A percentile compares a stretch with the other conserved stretches of the same genome.
These are phyloP conservation scores for Trichothecium sympodiale DNA, from an alignment of 2,329 filamentous ascomycete genomes.

Conservation along the genomic window DNA sequence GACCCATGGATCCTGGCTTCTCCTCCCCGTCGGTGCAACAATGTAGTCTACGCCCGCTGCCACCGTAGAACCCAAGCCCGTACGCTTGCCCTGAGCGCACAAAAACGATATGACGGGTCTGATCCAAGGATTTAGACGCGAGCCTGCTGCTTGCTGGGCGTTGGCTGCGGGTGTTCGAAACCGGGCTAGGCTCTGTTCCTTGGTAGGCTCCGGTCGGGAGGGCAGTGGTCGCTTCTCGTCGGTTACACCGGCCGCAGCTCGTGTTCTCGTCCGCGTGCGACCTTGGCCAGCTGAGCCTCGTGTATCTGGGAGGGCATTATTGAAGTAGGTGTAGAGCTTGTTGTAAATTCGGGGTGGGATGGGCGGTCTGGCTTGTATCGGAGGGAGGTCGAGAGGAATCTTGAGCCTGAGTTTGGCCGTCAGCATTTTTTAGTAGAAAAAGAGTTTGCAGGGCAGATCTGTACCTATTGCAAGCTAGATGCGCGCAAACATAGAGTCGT, in stretches of 20 bases:
- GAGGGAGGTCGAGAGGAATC: slow-evolving; percentile 63
- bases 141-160: slow-evolving; percentile 15
- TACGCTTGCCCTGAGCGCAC: slow-evolving; percentile 46
- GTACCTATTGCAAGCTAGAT: slow-evolving; percentile 81
- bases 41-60: slow-evolving; percentile 60
- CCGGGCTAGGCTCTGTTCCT: slow-evolving; percentile 29
- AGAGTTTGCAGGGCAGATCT: too few relatives aligned
- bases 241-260: slow-evolving; percentile 13
- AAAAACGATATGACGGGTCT: slow-evolving; percentile 56
- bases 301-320: slow-evolving; percentile 51
- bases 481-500: slow-evolving; percentile 72
- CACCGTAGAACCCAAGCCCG: slow-evolving; percentile 58
- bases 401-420: slow-evolving; percentile 50
- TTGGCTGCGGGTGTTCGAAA: slow-evolving; percentile 25
- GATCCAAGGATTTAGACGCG: slow-evolving; percentile 50
- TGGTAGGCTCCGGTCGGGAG: slow-evolving; percentile 34
- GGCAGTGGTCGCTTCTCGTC: slow-evolving; percentile 21
- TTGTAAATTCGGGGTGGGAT: slow-evolving; percentile 74
- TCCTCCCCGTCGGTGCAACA: slow-evolving; percentile 28
- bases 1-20: slow-evolving; percentile 37
- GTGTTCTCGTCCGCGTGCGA: slow-evolving; percentile 18
- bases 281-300: slow-evolving; percentile 18
- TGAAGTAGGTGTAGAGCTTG: slow-evolving; percentile 71
- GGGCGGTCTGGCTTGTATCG: slow-evolving; percentile 64
- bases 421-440: neutral